Evolutionary conservation across 2,329 filamentous ascomycete genomes (phyloP), one percentile per base, ranked within the genome.

Genomic region (Diaporthe citri): DNA sequence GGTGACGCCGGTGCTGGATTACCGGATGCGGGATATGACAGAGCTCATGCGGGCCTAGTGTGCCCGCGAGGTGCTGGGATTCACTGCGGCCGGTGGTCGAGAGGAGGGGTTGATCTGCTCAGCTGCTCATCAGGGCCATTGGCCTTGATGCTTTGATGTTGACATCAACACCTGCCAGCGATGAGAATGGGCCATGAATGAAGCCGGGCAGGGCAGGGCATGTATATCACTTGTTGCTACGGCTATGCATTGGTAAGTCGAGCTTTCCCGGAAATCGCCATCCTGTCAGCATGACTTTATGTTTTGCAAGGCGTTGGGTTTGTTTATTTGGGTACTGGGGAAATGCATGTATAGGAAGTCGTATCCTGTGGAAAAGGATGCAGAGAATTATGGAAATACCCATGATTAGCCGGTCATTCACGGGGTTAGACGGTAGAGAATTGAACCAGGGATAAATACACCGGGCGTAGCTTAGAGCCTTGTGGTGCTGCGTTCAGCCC

Each of bases 1-100:
- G 92, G 79, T 87, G 77, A 93, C 90, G 25, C 88, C 90, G 0
- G 85, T 92, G 72, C 82, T 90, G 79, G 91, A 92, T 80, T 92
- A 92, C 82, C 85, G 91, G 74, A 86, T 93, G 87, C 88, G 88
- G 78, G 90, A 92, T 78, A 88, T 93, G 87, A 82, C 85, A 52
- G 87, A 89, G 80, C 84, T 91, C 55, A 91, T 89, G 83, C 81
- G 80, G 76, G 74, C 75, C 2, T 79, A 77, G 74, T 70, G 59
- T 48, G 59, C 62, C 28, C 43, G 71, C 31, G 55, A 51, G 66
- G 51, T 41, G 46, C 46, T 72, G 46, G 74, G 56, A 36, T 70
- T 56, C 22, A 34, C 55, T 10, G 43, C 34, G 15, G 39, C 28
- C 41, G 67, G 28, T 28, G 62, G 10, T 22, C 41, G 25, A 22